Base-by-base conservation (phyloP, 2,329 filamentous ascomycete species). In the Nakataea oryzae region DNA sequence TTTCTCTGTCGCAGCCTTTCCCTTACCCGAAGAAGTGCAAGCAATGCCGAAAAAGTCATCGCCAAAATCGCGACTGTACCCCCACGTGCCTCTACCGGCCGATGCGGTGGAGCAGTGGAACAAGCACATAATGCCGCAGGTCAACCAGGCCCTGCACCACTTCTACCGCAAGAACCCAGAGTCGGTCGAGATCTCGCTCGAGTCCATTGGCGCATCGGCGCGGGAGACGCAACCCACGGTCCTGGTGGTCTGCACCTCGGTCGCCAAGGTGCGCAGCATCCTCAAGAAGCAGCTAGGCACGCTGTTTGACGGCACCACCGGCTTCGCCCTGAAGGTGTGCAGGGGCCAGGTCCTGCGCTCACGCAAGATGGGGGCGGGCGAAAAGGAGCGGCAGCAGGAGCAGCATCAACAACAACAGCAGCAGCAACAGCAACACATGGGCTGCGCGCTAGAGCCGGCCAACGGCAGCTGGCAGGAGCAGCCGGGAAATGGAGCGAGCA, bases 401-500 rank as follows among this genome's bases (percentile, higher is more conserved):
- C 21, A 21, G 34, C 58, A 60, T 2, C 58, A 60, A 29, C 9
- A 74, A 78, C n/a, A 60, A n/a, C 9, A 74, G 78, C 79, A 4
- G 67, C 67, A 1, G 70, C 50, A 54, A 26, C 21, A 21, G 34
- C 58, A 60, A 3, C 58, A 60, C 54, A 8, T 74, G 78, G 58
- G 58, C 9, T 27, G 34, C 21, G 26, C 58, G 26, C 60, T 74
- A 0, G 72, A 73, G 12, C 79, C 83, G 0, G 81, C 80, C 41
- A 96, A 96, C 69, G 86, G 86, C 0, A 86, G 86, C 63, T 93
- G 91, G 70, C 93, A 97, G 72, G 80, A 87, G 67, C 82, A 83
- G 27, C 93, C 93, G 0, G 75, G 85, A 0, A 96, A 93, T 67
- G 93, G 93, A 1, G 93, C 93, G 9, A 96, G 92, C 56, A 97